Evolutionary conservation across 306 rosid species (phyloP).

Genomic region (Trifolium fragiferum): DNA sequence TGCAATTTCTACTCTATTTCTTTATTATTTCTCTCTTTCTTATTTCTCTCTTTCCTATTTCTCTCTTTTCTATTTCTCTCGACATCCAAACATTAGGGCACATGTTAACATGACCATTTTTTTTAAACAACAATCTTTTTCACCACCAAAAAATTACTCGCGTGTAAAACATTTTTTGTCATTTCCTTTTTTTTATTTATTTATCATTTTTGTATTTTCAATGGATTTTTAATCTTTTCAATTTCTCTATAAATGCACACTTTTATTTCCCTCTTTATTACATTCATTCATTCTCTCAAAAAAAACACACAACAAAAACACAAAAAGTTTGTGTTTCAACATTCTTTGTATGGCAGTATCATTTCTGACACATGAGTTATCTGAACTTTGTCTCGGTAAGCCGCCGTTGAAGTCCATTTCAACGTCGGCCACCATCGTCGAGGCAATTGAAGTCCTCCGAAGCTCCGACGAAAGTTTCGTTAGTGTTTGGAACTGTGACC

Average conservation of each 20-base stretch:
- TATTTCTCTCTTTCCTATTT: too few species aligned
- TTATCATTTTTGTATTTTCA: too few species aligned
- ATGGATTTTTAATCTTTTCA: background rate
- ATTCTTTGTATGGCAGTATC: slow-evolving; percentile 88
- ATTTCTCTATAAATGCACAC: background rate
- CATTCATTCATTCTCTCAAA: background rate
- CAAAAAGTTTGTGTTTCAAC: background rate
- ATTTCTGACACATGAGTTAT: slow-evolving; percentile 73
- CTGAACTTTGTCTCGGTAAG: slow-evolving; percentile 98
- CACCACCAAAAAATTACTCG: too few species aligned
- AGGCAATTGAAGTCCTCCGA: slow-evolving; percentile 67
- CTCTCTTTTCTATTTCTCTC: too few species aligned
- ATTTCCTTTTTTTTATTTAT: too few species aligned
- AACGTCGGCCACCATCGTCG: slow-evolving; percentile 65
- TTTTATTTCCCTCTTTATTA: background rate
- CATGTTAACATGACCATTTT: too few species aligned
- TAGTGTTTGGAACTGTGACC: slow-evolving; percentile 78
- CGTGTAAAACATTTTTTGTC: too few species aligned
- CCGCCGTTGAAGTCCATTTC: slow-evolving; percentile 82
- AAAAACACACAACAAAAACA: too few species aligned
- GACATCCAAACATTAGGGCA: too few species aligned
- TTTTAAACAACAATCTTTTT: too few species aligned
- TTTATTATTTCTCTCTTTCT: too few species aligned
- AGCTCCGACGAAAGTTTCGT: slow-evolving; percentile 66
- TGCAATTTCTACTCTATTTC: too few species aligned